These are phyloP conservation scores for Penicillium turbatum DNA, from an alignment of 495 filamentous ascomycete genomes.

Conservation along the genomic window DNA sequence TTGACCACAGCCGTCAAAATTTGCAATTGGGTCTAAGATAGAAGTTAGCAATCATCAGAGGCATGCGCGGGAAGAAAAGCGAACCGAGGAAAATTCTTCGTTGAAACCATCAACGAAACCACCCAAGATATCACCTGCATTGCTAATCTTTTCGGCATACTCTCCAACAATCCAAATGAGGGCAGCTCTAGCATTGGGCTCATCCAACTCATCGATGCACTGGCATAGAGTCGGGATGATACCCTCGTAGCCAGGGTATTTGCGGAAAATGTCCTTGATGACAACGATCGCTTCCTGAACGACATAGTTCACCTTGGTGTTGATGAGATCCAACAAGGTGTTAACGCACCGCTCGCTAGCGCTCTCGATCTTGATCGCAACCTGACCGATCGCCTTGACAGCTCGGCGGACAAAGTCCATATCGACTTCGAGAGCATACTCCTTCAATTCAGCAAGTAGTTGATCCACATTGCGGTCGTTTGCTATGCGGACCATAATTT, in stretches of 20 bases:
- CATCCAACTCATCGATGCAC: constrained; percentile 94
- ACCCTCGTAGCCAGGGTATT: constrained; percentile 96
- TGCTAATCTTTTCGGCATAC: constrained; percentile 98
- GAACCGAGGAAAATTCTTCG: constrained; percentile 82
- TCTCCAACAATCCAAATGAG: constrained; percentile 99
- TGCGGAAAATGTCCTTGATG: constrained; percentile 97
- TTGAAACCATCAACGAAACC: constrained; percentile 89
- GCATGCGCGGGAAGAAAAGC: constrained; percentile 12
- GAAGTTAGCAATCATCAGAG: constrained; percentile 1
- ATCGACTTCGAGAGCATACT: constrained; percentile 96
- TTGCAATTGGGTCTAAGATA: constrained; percentile 76
- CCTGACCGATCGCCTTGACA: constrained; percentile 92
- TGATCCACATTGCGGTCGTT: constrained; percentile 97
- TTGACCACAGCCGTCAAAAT: constrained; percentile 96
- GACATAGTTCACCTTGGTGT: constrained; percentile 97
- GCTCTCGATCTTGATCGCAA: constrained; percentile 95
- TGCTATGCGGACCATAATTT: constrained; percentile 99
- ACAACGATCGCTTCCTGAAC: constrained; percentile 98
- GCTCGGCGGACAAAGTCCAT: constrained; percentile 98
- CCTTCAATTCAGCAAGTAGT: constrained; percentile 87
- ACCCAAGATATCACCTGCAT: constrained; percentile 83
- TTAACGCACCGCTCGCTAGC: constrained; percentile 95
- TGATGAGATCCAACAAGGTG: constrained; percentile 85
- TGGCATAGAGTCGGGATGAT: constrained; percentile 96
- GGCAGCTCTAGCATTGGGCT: constrained; percentile 84